Evolutionary conservation across 2,329 filamentous ascomycete genomes (phyloP), one percentile per base, ranked within the genome.

Genomic region (Aspergillus quadricinctus): DNA sequence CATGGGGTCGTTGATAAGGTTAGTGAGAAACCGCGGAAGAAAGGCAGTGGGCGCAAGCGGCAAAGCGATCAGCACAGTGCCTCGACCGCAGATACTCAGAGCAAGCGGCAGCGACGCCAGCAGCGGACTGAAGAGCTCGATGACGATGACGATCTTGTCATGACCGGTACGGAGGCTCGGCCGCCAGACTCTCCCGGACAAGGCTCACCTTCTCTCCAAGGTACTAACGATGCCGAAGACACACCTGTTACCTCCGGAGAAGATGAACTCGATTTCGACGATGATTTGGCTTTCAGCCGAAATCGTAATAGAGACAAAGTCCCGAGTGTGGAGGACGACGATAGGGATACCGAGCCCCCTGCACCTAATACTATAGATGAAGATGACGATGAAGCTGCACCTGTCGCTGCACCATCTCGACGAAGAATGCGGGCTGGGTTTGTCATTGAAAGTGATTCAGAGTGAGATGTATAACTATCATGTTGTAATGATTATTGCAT

Each of bases 361-460:
- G 25, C 10, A 9, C 46, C 57, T n/a, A 56, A 58, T 23, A 58
- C 40, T 14, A 27, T 29, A n/a, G 59, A 58, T 35, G 61, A 57
- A 3, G 67, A 69, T 21, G 69, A 69, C 11, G 69, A 73, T 4
- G 70, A 72, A 9, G 71, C 74, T 51, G 57, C 52, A 1, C 64
- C 66, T n/a, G 58, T 69, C n/a, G 66, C 60, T 31, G 58, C 57
- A 35, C 59, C 69, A n/a, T 54, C 64, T 49, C 70, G 70, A 49
- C 64, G 73, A 53, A 71, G 72, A 7, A 69, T 72, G 55, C 68
- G 71, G 49, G 72, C 67, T 25, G 74, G 73, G 3, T 76, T 77
- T 61, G 71, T 77, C 31, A 66, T 77, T 56, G 75, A 77, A 14
- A 76, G 73, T 57, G 75, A 77, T 54, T 77, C 75, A 4, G 75